A percentile compares a stretch with the other conserved stretches of the same genome.
phyloP scores from a whole-genome alignment of 306 rosid species.

The Gleditsia sinensis region DNA sequence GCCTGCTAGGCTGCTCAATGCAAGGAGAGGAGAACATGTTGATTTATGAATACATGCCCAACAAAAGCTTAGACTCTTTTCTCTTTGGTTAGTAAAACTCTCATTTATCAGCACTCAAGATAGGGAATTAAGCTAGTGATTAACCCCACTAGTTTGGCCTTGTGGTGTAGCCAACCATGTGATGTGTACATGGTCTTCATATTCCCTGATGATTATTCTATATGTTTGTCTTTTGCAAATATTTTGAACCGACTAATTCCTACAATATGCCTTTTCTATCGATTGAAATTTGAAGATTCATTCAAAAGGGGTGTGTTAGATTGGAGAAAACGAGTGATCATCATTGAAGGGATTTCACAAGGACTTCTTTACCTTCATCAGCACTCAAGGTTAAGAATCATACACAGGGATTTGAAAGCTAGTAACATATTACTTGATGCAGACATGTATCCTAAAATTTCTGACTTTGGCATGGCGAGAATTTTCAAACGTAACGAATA shows the following conservation, averaged over 20 bases:
- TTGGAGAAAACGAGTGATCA: constrained; percentile 14
- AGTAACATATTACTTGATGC: constrained; percentile 39
- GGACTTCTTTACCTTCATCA: constrained; percentile 32
- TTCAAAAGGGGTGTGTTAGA: neutral
- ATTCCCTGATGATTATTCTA: no score
- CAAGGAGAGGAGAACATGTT: neutral
- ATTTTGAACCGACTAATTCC: no score
- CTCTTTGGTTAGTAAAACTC: constrained; percentile 9
- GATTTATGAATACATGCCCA: constrained; percentile 16
- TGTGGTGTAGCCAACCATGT: no score
- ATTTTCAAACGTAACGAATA: constrained; percentile 19
- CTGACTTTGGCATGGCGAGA: constrained; percentile 36
- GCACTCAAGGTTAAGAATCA: constrained; percentile 11
- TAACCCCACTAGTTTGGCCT: no score
- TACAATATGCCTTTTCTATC: neutral
- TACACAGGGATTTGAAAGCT: constrained; percentile 36
- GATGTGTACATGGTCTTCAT: no score
- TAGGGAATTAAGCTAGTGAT: no score
- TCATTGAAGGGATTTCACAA: constrained; percentile 31
- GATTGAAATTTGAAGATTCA: neutral
- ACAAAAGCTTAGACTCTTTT: constrained; percentile 19
- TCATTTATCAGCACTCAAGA: no score
- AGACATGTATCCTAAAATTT: constrained; percentile 35
- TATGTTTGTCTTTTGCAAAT: no score
- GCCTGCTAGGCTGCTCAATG: constrained; percentile 20